Conservation (phyloP, 1,284 basidiomycete species). For the Papiliotrema nemorosa region DNA sequence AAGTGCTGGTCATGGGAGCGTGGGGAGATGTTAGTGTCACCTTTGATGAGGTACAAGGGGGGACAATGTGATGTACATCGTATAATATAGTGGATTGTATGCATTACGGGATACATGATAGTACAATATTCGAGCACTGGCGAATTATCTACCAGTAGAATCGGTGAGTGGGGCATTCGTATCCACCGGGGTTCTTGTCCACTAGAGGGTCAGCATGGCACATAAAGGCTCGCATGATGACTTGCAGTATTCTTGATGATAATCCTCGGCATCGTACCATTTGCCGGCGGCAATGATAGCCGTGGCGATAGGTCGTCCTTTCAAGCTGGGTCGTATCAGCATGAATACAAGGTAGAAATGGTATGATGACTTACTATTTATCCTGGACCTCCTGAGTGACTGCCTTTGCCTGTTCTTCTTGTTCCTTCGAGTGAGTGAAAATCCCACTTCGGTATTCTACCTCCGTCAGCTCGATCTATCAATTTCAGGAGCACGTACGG, state of each 20-base stretch:
- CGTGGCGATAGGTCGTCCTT: constrained; percentile 73
- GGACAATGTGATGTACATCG: neutral
- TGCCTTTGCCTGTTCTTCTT: constrained; percentile 67
- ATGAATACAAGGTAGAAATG: neutral
- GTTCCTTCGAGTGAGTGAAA: constrained; percentile 74
- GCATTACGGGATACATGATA: too few species aligned
- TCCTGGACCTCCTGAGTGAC: constrained; percentile 82
- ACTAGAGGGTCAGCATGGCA: constrained; percentile 23
- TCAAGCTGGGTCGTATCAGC: constrained; percentile 53
- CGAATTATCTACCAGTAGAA: constrained; percentile 46
- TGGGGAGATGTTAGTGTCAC: constrained; percentile 39
- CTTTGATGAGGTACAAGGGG: constrained; percentile 32
- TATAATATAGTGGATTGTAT: too few species aligned
- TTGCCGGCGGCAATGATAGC: constrained; percentile 61
- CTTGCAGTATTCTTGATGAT: constrained; percentile 72
- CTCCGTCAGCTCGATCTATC: neutral
- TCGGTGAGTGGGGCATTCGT: constrained; percentile 52
- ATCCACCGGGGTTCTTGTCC: constrained; percentile 50
- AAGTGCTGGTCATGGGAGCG: constrained; percentile 29
- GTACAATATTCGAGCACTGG: too few species aligned
- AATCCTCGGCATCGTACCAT: constrained; percentile 79
- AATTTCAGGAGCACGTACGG: constrained; percentile 56
- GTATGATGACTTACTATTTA: constrained; percentile 57
- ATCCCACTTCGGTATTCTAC: constrained; percentile 91
- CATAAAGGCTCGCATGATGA: constrained; percentile 23